These are phyloP conservation scores for Fusarium temperatum DNA, from an alignment of 2,329 filamentous ascomycete genomes.

Conservation along the genomic window DNA sequence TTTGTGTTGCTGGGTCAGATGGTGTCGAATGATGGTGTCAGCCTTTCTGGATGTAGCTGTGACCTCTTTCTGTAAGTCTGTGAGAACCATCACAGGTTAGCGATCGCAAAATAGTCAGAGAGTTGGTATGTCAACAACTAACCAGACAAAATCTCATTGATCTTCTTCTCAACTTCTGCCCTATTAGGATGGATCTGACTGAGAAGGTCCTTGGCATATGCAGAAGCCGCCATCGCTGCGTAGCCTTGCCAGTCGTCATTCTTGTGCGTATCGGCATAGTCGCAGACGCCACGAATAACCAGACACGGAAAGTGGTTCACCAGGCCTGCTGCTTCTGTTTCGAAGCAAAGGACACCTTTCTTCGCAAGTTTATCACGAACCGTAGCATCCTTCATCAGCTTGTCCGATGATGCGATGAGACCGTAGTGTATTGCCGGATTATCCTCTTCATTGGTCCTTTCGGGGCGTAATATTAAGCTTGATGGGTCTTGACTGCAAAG, in stretches of 20 bases:
- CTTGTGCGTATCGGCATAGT: conserved; percentile 50
- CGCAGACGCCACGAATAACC: conserved; percentile 48
- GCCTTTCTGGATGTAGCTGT: not conserved
- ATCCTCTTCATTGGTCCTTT: not conserved
- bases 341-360: not conserved
- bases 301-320: conserved; percentile 44
- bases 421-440: conserved; percentile 25
- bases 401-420: not conserved
- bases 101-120: too few relatives aligned
- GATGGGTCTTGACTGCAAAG: not conserved
- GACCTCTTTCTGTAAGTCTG: not conserved
- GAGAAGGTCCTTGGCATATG: conserved; percentile 17
- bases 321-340: conserved; percentile 26
- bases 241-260: conserved; percentile 45
- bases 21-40: not conserved
- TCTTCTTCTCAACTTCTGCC: not conserved
- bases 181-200: not conserved
- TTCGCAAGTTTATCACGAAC: conserved; percentile 7
- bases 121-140: too few relatives aligned
- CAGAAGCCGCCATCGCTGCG: conserved; percentile 46
- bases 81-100: too few relatives aligned
- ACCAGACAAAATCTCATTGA: not conserved
- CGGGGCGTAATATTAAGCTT: not conserved
- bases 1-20: not conserved
- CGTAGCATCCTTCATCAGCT: conserved; percentile 31